Base-by-base conservation (phyloP, 192 early-diverging fungal species). In the Coemansia sp. region DNA sequence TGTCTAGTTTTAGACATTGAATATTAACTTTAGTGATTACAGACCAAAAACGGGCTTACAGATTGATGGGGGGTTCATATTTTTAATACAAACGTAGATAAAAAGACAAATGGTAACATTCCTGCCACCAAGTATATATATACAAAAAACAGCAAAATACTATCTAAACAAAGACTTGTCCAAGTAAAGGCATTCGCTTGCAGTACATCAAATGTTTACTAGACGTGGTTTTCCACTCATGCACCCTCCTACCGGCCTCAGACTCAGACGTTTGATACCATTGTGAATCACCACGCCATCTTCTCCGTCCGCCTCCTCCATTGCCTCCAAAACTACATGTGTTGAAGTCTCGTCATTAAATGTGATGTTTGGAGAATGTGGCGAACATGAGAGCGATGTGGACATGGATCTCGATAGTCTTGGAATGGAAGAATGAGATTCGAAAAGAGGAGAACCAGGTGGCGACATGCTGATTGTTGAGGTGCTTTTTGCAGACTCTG, bases 291-390 rank as follows among this genome's bases (percentile, higher is more conserved):
- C 68, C 19, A 65, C 45, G 12, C 74, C 74, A 26, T 68, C 74
- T 6, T 73, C 79, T 16, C 53, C 70, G 49, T 81, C 74, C 9
- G 72, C 67, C n/a, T 81, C 79, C 39, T 76, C 68, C n/a, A 81
- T 74, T 23, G 64, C 44, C 23, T 40, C 61, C 15, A 54, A 18
- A 5, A 58, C 32, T 2, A 76, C 40, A 26, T 70, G 56, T 6
- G 70, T 9, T 39, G 63, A 70, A 40, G 68, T 62, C n/a, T 56
- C 42, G n/a, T 81, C 74, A 32, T 74, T 67, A 37, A 81, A 57
- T 54, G 59, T 19, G 52, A 56, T 64, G 23, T 60, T 61, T 5
- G 69, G 64, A 45, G 74, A 68, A 44, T 58, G 64, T 9, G 73
- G 70, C 15, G 68, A 67, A 12, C 59, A 75, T 37, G 73, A 15